Base-by-base conservation (phyloP, 331 rosid species). In the Pyrus hybrid region DNA sequence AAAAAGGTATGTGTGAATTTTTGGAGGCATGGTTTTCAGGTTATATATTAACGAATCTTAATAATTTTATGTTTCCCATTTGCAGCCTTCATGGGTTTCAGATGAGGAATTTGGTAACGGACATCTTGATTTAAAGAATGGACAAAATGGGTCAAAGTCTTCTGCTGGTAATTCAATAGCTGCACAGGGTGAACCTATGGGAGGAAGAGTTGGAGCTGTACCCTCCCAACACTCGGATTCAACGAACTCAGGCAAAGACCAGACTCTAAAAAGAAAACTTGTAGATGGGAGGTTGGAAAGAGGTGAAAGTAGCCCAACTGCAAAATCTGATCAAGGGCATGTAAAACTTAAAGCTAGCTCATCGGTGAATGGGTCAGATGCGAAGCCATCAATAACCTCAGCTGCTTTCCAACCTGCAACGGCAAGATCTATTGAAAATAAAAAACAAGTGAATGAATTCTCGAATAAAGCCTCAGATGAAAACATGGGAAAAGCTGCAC, bases 61-160 rank as follows among this genome's bases (percentile, higher is more conserved):
- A 33, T 78, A 45, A 57, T 49, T 28, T 51, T 65, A 71, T 71
- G 6, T 67, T 77, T n/a, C 63, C 65, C 63, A 63, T 80, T 49
- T 87, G 78, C 96, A 95, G 99, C 88, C 98, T 82, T 89, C 93
- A 28, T 95, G 97, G 98, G 97, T 92, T 63, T 85, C 96, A 0
- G 99, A 95, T 71, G 99, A 95, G 83, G 99, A 95, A 80, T 95
- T 95, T 83, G 92, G 97, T 78, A 95, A 88, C 87, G 99, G 99
- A 66, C 83, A 84, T 82, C 91, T 92, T 77, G 99, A 95, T 47
- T 66, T 87, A 79, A 95, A 90, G 86, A 85, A 91, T 63, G 84
- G 92, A 21, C 83, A 88, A 7, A 71, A 83, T 63, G 60, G 91
- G 35, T 74, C 88, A 56, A 95, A 92, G 86, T 79, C 98, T 74